A percentile compares a stretch with the other conserved stretches of the same genome.
Conservation (phyloP, 805 yeast genomes). For the Myxozyma neotropica region DNA sequence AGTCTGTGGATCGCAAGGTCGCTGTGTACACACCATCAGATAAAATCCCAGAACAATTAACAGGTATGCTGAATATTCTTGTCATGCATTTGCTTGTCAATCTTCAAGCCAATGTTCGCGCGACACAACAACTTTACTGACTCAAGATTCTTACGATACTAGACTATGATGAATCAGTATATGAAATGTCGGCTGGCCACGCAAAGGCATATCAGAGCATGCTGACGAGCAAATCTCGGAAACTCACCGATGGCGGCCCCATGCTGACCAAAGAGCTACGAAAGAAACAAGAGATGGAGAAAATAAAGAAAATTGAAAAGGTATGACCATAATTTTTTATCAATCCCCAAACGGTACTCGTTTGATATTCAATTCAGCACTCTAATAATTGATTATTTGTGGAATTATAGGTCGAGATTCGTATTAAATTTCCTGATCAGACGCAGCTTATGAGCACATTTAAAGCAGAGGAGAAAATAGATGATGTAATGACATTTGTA, state of each 20-base stretch:
- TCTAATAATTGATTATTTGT: background rate
- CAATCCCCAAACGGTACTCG: too few relatives aligned
- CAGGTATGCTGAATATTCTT: conserved; percentile 2
- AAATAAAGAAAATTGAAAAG: conserved; percentile 36
- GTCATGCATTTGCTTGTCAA: too few relatives aligned
- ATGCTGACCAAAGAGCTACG: conserved; percentile 49
- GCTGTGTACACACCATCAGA: conserved; percentile 17
- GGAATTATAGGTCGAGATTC: conserved; percentile 44
- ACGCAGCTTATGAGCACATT: conserved; percentile 56
- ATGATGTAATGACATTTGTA: conserved; percentile 43
- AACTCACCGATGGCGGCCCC: conserved; percentile 42
- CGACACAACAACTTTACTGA: background rate
- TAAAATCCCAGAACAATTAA: conserved; percentile 4
- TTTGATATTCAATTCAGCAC: too few relatives aligned
- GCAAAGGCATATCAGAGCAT: conserved; percentile 35
- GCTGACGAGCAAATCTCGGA: conserved; percentile 33
- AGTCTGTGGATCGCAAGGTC: conserved; percentile 7
- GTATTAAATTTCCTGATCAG: conserved; percentile 63
- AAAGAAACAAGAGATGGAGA: conserved; percentile 39
- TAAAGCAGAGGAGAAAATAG: conserved; percentile 49
- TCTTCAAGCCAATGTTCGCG: too few relatives aligned
- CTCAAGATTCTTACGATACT: background rate
- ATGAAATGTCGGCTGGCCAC: conserved; percentile 33
- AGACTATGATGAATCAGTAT: conserved; percentile 32
- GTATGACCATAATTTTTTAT: too few relatives aligned